Base-by-base conservation (phyloP, 352 stramenopile genomes). In the Pythium sukuiense region DNA sequence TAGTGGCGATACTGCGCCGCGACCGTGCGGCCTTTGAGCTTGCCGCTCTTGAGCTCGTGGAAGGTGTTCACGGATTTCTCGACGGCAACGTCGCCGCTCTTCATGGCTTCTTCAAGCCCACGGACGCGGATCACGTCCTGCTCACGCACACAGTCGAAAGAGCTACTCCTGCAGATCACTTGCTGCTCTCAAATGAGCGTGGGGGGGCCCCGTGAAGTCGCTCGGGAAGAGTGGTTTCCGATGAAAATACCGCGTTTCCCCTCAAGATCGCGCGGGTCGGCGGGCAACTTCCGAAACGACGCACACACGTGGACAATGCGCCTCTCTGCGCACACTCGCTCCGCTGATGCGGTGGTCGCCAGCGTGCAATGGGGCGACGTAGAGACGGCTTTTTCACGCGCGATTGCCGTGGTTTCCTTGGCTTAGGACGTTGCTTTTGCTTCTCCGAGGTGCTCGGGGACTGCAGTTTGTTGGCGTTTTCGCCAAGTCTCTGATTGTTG, bases 1-100 rank as follows among this genome's bases (percentile, higher is more conserved):
- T 53, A 66, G 35, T 54, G 45, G 6, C 20, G 45, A 52, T 52
- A 52, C 45, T 52, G 45, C 32, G 41, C 30, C 59, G 50, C 53
- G 12, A 43, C 20, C 0, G 26, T 13, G 41, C 33, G 53, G 41
- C 27, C 54, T 32, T 67, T 67, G 45, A 65, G n/a, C 66, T 71
- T 69, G 18, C 33, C 26, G 45, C 46, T 55, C 55, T 70, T 70
- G 39, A 61, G 64, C 12, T 70, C 52, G 27, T 61, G 60, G 39
- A 81, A 69, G 27, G 75, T 59, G 55, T 59, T 73, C 29, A 70
- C 48, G 33, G 67, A 71, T 30, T 70, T 81, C 49, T 71, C 74
- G 53, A 88, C 69, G 3, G 72, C 76, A 48, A 85, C 69, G 77
- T 87, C 59, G 3, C 70, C 69, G 24, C 68, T 63, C 43, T 79